Conservation (phyloP, 441 rosid genomes). For the Sinapis alba region DNA sequence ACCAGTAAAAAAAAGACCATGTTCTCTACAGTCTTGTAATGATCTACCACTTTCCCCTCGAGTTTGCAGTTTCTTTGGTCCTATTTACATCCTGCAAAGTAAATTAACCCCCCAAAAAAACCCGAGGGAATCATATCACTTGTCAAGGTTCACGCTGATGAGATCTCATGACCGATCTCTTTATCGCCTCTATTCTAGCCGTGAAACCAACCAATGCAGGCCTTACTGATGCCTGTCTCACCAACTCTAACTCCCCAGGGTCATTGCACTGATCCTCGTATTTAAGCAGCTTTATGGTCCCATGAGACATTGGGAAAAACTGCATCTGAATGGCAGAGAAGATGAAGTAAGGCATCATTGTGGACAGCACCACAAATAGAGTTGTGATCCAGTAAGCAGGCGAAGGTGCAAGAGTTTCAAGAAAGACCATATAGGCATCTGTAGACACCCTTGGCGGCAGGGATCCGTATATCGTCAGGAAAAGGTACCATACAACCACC, state of each 20-base stretch:
- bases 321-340: slow-evolving; percentile 61
- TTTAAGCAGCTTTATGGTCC: slow-evolving; percentile 64
- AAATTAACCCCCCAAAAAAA: background rate
- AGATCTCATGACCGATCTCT: slow-evolving; percentile 34
- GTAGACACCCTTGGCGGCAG: slow-evolving; percentile 43
- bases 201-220: slow-evolving; percentile 59
- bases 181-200: slow-evolving; percentile 36
- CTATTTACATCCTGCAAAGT: slow-evolving; percentile 28
- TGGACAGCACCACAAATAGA: slow-evolving; percentile 47
- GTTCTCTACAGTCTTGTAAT: slow-evolving; percentile 10
- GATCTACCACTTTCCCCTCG: slow-evolving; percentile 1
- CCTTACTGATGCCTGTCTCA: slow-evolving; percentile 60
- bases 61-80: background rate
- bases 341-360: slow-evolving; percentile 59
- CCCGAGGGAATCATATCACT: background rate
- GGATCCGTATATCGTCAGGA: slow-evolving; percentile 56
- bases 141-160: slow-evolving; percentile 20
- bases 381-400: slow-evolving; percentile 65
- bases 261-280: slow-evolving; percentile 58
- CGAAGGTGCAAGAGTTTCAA: slow-evolving; percentile 63
- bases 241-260: slow-evolving; percentile 52
- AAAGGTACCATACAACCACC: slow-evolving; percentile 57
- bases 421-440: slow-evolving; percentile 58
- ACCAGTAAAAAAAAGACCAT: background rate
- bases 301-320: slow-evolving; percentile 77